phyloP scores from a whole-genome alignment of 805 yeast genomes.

The Candida piceae region DNA sequence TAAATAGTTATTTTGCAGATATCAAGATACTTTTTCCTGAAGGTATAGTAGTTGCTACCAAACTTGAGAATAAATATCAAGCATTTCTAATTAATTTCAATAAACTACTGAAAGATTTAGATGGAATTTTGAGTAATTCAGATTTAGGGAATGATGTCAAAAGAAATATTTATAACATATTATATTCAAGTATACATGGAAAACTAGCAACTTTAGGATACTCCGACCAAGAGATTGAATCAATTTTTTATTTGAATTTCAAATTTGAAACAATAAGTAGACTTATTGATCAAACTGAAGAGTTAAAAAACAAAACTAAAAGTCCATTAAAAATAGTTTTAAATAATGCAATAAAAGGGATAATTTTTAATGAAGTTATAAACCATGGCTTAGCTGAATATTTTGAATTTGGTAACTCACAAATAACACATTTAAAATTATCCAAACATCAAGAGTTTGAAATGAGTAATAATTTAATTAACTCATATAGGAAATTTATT shows the following conservation, averaged over 20 bases:
- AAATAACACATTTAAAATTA: neutral
- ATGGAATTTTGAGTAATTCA: conserved; percentile 6
- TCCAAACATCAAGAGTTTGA: neutral
- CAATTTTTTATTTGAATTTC: conserved; percentile 13
- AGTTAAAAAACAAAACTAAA: conserved; percentile 13
- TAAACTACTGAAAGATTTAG: conserved; percentile 9
- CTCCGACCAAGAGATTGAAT: neutral
- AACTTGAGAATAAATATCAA: conserved; percentile 4
- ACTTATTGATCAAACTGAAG: conserved; percentile 16
- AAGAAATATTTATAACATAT: no score
- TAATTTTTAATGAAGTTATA: conserved; percentile 8
- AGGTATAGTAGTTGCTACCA: neutral
- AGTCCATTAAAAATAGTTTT: conserved; percentile 16
- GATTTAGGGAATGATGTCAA: conserved; percentile 11
- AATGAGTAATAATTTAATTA: conserved; percentile 1
- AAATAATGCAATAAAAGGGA: conserved; percentile 10
- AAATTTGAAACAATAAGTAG: conserved; percentile 12
- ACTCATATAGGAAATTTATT: conserved; percentile 12
- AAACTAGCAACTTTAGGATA: conserved; percentile 2
- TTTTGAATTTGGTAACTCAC: neutral
- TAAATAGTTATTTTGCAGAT: conserved; percentile 14
- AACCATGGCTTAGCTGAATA: conserved; percentile 3
- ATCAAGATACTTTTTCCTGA: conserved; percentile 5
- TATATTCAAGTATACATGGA: no score
- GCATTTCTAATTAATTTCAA: conserved; percentile 9